A percentile compares a stretch with the other conserved stretches of the same genome.
These are phyloP conservation scores for Pythium angustatum DNA, from an alignment of 352 stramenopile species.

Conservation along the genomic window DNA sequence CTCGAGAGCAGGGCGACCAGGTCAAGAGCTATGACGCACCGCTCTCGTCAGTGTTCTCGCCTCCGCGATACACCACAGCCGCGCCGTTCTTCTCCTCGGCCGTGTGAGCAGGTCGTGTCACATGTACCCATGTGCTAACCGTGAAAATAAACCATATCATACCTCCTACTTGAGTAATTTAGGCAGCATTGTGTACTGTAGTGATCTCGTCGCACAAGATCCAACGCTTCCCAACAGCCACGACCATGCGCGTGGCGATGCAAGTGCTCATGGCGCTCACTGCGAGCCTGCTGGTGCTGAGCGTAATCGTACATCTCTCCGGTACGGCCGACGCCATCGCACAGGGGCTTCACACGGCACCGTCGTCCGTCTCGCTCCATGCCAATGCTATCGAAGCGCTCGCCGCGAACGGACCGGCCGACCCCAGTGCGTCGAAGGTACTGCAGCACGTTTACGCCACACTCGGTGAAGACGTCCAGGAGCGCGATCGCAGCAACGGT, in stretches of 20 bases:
- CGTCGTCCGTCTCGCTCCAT: background rate
- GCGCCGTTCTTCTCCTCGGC: constrained; percentile 15
- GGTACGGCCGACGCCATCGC: constrained; percentile 22
- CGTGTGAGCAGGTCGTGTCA: constrained; percentile 2
- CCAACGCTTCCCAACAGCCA: background rate
- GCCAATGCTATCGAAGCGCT: too few relatives aligned
- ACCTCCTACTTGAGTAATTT: background rate
- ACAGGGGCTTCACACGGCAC: constrained; percentile 15
- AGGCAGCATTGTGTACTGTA: too few relatives aligned
- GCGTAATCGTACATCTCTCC: constrained; percentile 23
- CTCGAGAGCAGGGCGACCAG: background rate
- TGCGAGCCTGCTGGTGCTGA: constrained; percentile 11
- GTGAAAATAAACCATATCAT: background rate
- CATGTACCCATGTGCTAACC: constrained; percentile 6
- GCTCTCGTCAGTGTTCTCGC: constrained; percentile 10
- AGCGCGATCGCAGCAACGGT: constrained; percentile 11
- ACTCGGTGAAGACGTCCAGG: constrained; percentile 4
- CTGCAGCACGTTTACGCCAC: constrained; percentile 17
- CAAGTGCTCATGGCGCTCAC: constrained; percentile 26
- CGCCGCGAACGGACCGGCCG: too few relatives aligned
- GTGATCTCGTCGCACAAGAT: constrained; percentile 3
- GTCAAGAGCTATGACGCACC: background rate
- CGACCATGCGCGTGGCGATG: constrained; percentile 19
- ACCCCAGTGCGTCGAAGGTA: constrained; percentile 14
- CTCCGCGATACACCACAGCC: background rate